A percentile compares a stretch with the other conserved stretches of the same genome.
These are phyloP conservation scores for Cenchrus purpureus DNA, from an alignment of 176 grass and related monocot genomes.

Conservation along the genomic window DNA sequence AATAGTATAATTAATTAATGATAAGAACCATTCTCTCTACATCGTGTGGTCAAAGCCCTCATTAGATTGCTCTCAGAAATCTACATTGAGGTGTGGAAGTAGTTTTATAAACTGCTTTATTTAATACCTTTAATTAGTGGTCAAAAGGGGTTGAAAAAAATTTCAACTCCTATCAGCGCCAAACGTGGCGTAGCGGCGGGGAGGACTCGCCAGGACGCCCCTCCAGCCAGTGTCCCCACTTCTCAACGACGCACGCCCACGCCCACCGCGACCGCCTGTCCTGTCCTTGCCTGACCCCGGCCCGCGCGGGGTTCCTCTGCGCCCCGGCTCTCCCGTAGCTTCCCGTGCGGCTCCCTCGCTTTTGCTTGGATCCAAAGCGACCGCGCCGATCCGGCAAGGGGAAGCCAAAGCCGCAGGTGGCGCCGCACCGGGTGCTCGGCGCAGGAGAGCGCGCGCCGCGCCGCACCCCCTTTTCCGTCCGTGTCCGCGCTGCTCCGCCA, in stretches of 20 bases:
- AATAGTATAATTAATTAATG: too few relatives aligned
- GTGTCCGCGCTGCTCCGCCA: slow-evolving; percentile 25
- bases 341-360: not conserved
- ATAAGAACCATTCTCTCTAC: too few relatives aligned
- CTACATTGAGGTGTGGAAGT: too few relatives aligned
- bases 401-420: accelerated
- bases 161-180: not conserved
- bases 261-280: slow-evolving; percentile 43
- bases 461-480: not conserved
- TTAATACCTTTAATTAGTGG: too few relatives aligned
- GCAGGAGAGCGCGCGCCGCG: not conserved
- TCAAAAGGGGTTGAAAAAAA: too few relatives aligned
- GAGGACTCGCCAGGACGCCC: not conserved
- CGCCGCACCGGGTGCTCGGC: not conserved
- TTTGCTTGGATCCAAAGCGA: not conserved
- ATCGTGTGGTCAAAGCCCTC: too few relatives aligned
- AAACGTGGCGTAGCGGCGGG: slow-evolving; percentile 41
- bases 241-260: slow-evolving; percentile 35
- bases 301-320: not conserved
- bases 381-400: not conserved
- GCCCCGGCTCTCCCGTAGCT: not conserved
- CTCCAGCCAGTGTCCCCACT: not conserved
- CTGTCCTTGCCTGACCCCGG: not conserved
- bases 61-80: too few relatives aligned
- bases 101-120: too few relatives aligned